phyloP scores from a whole-genome alignment of 495 filamentous ascomycete species.

The Barbatosphaeria neglecta region DNA sequence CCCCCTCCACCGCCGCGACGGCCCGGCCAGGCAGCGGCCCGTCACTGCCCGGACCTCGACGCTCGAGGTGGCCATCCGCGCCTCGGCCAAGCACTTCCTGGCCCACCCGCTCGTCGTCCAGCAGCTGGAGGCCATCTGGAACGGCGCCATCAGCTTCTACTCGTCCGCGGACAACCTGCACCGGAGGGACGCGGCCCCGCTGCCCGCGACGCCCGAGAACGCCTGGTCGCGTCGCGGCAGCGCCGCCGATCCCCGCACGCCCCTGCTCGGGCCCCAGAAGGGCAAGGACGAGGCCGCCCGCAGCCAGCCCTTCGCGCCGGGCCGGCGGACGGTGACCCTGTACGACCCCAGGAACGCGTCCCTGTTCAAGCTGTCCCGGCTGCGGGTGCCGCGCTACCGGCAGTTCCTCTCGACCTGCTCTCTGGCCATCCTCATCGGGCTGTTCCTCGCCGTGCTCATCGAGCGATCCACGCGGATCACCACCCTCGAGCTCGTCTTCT shows the following conservation, averaged over 20 bases:
- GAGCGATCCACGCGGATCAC: conserved; percentile 66
- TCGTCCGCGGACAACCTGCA: conserved; percentile 74
- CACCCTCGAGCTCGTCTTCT: conserved; percentile 72
- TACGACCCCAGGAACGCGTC: conserved; percentile 87
- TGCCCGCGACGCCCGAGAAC: conserved; percentile 5
- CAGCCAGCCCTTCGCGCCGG: conserved; percentile 16
- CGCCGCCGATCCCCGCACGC: conserved; percentile 21
- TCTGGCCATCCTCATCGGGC: conserved; percentile 64
- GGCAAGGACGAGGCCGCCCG: conserved; percentile 23
- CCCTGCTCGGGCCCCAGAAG: conserved; percentile 29
- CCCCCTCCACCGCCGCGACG: conserved; percentile 23
- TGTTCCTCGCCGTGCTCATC: conserved; percentile 67
- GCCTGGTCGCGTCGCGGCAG: conserved; percentile 15
- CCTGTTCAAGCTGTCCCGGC: conserved; percentile 75
- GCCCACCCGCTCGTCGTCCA: conserved; percentile 83
- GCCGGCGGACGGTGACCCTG: conserved; percentile 66
- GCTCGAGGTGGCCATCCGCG: conserved; percentile 81
- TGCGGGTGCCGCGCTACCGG: conserved; percentile 82
- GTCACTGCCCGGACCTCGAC: conserved; percentile 69
- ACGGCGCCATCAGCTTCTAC: conserved; percentile 84
- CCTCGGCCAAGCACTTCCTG: conserved; percentile 78
- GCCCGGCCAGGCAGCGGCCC: conserved; percentile 21
- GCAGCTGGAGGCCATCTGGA: conserved; percentile 92
- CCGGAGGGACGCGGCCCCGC: conserved; percentile 33
- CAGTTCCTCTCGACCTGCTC: conserved; percentile 80